Conservation (phyloP, 192 early-diverging fungal genomes). For the Umbelopsis sp. region DNA sequence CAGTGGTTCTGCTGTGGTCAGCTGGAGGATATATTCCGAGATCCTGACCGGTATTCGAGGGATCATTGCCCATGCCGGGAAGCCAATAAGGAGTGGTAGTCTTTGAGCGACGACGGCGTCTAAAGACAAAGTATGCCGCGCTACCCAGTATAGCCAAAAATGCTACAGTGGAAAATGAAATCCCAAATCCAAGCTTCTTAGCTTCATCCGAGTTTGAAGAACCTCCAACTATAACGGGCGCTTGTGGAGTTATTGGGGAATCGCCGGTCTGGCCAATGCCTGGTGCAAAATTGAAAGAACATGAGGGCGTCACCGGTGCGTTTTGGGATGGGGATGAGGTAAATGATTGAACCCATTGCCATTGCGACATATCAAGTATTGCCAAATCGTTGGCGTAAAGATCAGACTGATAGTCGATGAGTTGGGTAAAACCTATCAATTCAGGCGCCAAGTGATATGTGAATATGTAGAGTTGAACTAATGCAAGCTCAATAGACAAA, state of each 20-base stretch:
- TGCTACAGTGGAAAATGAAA: constrained; percentile 24
- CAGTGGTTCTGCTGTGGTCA: neutral
- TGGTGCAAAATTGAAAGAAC: neutral
- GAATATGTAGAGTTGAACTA: neutral
- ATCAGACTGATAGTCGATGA: neutral
- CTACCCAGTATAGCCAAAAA: constrained; percentile 15
- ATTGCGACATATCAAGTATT: constrained; percentile 26
- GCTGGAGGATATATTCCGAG: constrained; percentile 10
- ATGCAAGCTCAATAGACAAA: neutral
- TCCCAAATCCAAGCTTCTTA: constrained; percentile 32
- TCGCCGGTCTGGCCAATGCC: neutral
- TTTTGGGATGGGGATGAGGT: neutral
- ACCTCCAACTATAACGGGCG: neutral
- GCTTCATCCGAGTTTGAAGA: neutral
- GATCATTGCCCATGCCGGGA: constrained; percentile 9
- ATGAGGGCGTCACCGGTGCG: neutral
- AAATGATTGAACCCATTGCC: constrained; percentile 18
- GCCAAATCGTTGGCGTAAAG: constrained; percentile 14
- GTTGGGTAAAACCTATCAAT: neutral
- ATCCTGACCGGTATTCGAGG: neutral
- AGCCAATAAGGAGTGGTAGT: constrained; percentile 30
- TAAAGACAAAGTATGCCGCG: constrained; percentile 22
- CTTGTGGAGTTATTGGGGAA: neutral
- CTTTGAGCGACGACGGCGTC: constrained; percentile 23
- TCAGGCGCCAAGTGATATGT: neutral